These are phyloP conservation scores for Phytophthora kernoviae DNA, from an alignment of 352 stramenopile genomes.

Conservation along the genomic window DNA sequence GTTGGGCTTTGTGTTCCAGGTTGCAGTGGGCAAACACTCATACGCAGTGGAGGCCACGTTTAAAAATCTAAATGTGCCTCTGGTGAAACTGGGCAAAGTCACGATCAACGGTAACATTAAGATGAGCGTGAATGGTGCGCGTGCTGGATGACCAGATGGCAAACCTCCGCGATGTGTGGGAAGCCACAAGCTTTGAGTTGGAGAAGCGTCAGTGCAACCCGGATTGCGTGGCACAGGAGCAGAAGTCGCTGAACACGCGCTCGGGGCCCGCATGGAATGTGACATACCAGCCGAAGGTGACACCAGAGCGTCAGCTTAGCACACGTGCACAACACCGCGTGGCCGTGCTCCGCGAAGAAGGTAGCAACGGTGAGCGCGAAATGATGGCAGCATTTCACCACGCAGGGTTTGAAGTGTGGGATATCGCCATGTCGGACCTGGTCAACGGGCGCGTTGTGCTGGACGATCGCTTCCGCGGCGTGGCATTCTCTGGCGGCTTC, in stretches of 20 bases:
- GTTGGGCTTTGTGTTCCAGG: conserved; percentile 96
- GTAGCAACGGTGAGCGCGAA: conserved; percentile 98
- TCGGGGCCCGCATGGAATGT: conserved; percentile 84
- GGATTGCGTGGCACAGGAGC: conserved; percentile 92
- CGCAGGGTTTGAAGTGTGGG: conserved; percentile 97
- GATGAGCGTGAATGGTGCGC: conserved; percentile 82
- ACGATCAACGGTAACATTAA: conserved; percentile 72
- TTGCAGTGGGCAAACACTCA: conserved; percentile 47
- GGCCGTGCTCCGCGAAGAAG: conserved; percentile 96
- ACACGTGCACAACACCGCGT: conserved; percentile 90
- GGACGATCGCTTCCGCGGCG: conserved; percentile 92
- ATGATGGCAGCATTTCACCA: conserved; percentile 97
- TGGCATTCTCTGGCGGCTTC: conserved; percentile 98
- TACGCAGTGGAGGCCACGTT: conserved; percentile 85
- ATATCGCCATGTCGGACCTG: conserved; percentile 95
- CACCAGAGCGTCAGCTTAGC: conserved; percentile 72
- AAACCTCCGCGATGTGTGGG: conserved; percentile 94
- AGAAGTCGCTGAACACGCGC: conserved; percentile 82
- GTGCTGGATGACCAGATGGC: conserved; percentile 59
- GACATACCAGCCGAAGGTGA: conserved; percentile 78
- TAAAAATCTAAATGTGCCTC: conserved; percentile 63
- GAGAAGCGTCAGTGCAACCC: conserved; percentile 96
- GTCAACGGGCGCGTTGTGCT: conserved; percentile 86
- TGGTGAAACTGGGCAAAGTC: conserved; percentile 88
- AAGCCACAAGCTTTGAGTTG: conserved; percentile 97